Base-by-base conservation (phyloP, 1,139 yeast species). In the Suhomyces coccinellae region DNA sequence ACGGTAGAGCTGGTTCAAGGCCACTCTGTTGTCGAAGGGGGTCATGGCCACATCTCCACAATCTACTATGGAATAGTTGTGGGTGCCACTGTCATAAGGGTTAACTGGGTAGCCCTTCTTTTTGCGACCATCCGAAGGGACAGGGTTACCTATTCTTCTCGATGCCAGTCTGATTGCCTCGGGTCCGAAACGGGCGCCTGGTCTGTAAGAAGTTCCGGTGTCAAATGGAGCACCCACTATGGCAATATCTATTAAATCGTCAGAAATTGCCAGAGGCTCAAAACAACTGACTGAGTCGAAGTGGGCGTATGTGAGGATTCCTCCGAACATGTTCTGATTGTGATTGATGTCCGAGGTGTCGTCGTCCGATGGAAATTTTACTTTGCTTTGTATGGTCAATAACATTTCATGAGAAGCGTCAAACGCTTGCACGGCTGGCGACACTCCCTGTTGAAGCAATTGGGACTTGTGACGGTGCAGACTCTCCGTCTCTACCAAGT, bases 31-130 rank as follows among this genome's bases (percentile, higher is more conserved):
- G 51, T 79, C 83, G 51, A 77, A 77, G 13, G 83, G 82, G 1
- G 76, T 72, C 76, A 78, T 71, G 17, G 81, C 77, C 10, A 78
- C 75, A 55, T 79, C 83, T 6, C 83, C 83, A 58, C 83, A 79
- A 53, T 79, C 83, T 4, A 78, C 67, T 24, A 72, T 64, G 6
- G 68, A 52, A 24, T 61, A 59, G 48, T 71, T 69, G 49, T 69
- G 75, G 31, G 62, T 55, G 24, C 17, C 39, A 2, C 41, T 33
- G 34, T 62, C 59, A 43, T 63, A 65, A 1, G 71, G 71, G 45
- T 66, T 57, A 2, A 57, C 29, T 1, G 46, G 47, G 26, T 43
- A 51, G 15, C 39, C 50, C 33, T 54, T 53, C 27, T 36, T 41
- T 14, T 26, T 15, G 7, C 55, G 46, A 41, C 58, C 53, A 24